A percentile compares a stretch with the other conserved stretches of the same genome.
Conservation (phyloP, 352 stramenopile species). For the Pseudoperonospora humuli region DNA sequence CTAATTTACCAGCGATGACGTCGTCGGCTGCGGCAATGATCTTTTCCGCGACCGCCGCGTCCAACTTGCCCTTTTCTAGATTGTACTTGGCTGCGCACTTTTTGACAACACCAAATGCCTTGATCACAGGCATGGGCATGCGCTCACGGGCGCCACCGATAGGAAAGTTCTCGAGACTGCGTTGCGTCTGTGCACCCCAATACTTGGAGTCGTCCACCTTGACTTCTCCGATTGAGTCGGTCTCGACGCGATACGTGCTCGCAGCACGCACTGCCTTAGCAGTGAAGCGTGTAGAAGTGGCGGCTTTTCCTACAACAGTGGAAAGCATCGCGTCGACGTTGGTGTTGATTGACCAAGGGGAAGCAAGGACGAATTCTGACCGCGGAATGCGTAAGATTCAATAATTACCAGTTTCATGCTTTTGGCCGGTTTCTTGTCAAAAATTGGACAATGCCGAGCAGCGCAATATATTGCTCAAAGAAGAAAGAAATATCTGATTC, state of each 20-base stretch:
- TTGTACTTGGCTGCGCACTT: conserved; percentile 93
- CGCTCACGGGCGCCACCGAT: conserved; percentile 85
- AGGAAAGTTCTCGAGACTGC: conserved; percentile 93
- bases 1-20: conserved; percentile 88
- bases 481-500: no score
- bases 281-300: conserved; percentile 19
- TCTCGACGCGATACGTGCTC: conserved; percentile 49
- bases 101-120: conserved; percentile 91
- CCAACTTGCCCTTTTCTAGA: conserved; percentile 77
- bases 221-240: conserved; percentile 76
- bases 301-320: conserved; percentile 15
- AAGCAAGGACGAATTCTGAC: conserved; percentile 14
- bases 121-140: conserved; percentile 93
- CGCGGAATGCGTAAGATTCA: no score
- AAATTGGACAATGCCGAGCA: no score
- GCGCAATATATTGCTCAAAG: no score
- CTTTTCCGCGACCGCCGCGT: conserved; percentile 63
- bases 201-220: conserved; percentile 79
- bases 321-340: conserved; percentile 20
- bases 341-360: conserved; percentile 2
- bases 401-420: no score
- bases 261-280: conserved; percentile 29
- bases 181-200: conserved; percentile 93
- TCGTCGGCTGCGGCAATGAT: conserved; percentile 90
- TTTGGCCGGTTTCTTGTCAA: no score